Conservation (phyloP, 176 grass and related monocot species). For the Musa acuminata region DNA sequence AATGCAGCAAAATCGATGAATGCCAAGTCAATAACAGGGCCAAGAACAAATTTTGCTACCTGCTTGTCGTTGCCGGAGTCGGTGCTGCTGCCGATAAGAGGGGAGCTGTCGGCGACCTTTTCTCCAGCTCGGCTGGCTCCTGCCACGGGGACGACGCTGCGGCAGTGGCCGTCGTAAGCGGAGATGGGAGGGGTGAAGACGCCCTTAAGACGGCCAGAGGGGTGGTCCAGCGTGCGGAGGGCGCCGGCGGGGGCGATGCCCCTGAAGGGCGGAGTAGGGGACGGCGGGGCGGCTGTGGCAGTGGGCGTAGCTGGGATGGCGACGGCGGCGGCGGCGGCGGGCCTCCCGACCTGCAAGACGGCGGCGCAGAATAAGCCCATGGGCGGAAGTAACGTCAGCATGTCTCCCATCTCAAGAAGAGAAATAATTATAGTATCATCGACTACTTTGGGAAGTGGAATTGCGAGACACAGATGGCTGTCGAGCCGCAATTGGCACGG, state of each 20-base stretch:
- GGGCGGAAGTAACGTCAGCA: neutral
- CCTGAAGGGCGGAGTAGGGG: slow-evolving; percentile 27
- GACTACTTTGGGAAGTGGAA: neutral
- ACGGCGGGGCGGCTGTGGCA: neutral
- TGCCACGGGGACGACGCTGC: slow-evolving; percentile 11
- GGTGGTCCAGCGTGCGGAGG: slow-evolving; percentile 35
- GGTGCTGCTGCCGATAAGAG: slow-evolving; percentile 32
- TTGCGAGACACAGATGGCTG: neutral
- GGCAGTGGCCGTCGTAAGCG: slow-evolving; percentile 4
- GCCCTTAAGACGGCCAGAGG: slow-evolving; percentile 13
- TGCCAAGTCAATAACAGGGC: neutral
- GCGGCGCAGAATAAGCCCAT: neutral
- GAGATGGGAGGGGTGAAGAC: slow-evolving; percentile 9
- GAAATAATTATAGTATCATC: neutral
- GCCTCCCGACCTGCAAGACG: slow-evolving; percentile 21
- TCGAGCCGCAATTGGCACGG: neutral
- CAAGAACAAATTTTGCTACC: neutral
- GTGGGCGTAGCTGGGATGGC: slow-evolving; percentile 14
- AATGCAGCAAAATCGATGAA: neutral
- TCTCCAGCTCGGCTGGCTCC: slow-evolving; percentile 9
- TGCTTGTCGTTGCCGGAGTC: slow-evolving; percentile 39
- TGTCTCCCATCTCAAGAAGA: neutral
- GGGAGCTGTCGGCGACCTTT: slow-evolving; percentile 23
- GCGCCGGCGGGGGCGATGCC: slow-evolving; percentile 37
- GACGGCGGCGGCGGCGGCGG: slow-evolving; percentile 26